Base-by-base conservation (phyloP, 176 grass and related monocot genomes). In the Oryza glumipatula region DNA sequence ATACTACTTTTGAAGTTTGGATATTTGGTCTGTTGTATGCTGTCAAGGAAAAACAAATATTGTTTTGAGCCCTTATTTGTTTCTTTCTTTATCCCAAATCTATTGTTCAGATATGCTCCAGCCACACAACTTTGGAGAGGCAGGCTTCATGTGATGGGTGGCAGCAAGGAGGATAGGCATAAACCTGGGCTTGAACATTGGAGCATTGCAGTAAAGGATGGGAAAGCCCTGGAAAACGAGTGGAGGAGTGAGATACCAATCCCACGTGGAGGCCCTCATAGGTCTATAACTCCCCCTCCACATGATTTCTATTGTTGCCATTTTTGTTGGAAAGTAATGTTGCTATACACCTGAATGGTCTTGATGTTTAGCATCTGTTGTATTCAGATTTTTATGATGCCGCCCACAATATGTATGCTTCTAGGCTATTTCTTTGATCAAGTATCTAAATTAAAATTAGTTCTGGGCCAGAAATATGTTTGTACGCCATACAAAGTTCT, bases 121-220 rank as follows among this genome's bases (percentile, higher is more conserved):
- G 97, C 97, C 51, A 99, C 93, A 66, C 97, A 99, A 83, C 91
- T 99, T 80, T 99, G 94, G 97, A 94, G 92, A 78, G 92, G 92
- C 36, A 90, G 94, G 85, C 82, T 99, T 71, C 97, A 99, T 86
- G 97, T 99, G 15, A 99, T 96, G 97, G 97, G 97, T 77, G 97
- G 97, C 15, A 99, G 97, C 90, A 96, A 99, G 90, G 97, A 91
- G 90, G 97, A 99, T 71, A 89, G 94, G 61, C 94, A 99, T 89
- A 91, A 88, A 81, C 88, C 88, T 90, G 97, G 83, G 65, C 68
- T 96, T 76, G 94, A 99, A 63, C 97, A 99, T 85, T 99, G 97
- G 93, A 96, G 94, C 76, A 86, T 99, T 2, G 86, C 88, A 3
- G 94, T 99, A 35, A 99, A 96, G 79, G 84, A 99, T 83, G 97